Evolutionary conservation across 495 filamentous ascomycete genomes (phyloP).

Genomic region (Aspergillus hancockii): DNA sequence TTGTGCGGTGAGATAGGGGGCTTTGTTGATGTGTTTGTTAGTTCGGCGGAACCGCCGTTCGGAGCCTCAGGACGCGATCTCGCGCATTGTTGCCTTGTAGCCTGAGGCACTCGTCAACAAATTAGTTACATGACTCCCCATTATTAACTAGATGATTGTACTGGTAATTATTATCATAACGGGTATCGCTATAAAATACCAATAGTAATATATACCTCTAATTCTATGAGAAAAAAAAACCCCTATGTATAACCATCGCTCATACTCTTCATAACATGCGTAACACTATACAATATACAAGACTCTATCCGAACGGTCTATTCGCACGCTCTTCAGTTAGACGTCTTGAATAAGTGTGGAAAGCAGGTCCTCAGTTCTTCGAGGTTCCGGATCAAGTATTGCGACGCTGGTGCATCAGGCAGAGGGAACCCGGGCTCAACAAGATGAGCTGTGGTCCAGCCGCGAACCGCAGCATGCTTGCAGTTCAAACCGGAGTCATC

Average conservation of each 20-base stretch:
- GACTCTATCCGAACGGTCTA: conserved; percentile 12
- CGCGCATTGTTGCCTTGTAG: conserved; percentile 5
- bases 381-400: conserved; percentile 69
- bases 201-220: not conserved
- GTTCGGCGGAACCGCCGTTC: conserved; percentile 12
- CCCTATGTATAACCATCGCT: not conserved
- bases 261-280: conserved; percentile 9
- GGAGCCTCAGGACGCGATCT: conserved; percentile 24
- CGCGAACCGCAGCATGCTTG: conserved; percentile 66
- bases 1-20: conserved; percentile 14
- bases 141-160: not conserved
- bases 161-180: not conserved
- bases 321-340: conserved; percentile 8
- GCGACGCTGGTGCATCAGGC: conserved; percentile 60
- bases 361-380: conserved; percentile 72
- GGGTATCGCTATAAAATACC: not conserved
- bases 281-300: conserved; percentile 10
- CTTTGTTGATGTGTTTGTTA: conserved; percentile 20
- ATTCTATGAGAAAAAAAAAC: not conserved
- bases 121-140: no score
- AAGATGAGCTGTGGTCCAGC: conserved; percentile 81
- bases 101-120: conserved; percentile 29
- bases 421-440: conserved; percentile 66
- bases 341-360: conserved; percentile 71
- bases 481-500: conserved; percentile 84